Evolutionary conservation across 768 basidiomycete genomes (phyloP).

Genomic region (Boletus vinaceobasis): DNA sequence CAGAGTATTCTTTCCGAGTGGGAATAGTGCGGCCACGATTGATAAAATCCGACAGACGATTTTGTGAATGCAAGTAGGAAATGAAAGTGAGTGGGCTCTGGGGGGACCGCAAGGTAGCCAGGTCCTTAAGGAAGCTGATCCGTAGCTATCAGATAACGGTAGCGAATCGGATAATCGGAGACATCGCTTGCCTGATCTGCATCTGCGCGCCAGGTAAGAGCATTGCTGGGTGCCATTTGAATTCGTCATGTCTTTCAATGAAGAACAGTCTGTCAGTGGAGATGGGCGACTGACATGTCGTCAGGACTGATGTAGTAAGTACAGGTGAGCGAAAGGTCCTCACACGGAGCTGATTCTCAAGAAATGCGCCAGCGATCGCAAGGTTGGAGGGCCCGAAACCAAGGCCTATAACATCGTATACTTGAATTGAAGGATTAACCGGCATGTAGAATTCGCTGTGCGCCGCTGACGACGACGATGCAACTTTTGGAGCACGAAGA

Average conservation of each 20-base stretch:
- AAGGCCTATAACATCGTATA: conserved; percentile 46
- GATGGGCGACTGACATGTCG: conserved; percentile 5
- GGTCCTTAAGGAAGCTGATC: conserved; percentile 49
- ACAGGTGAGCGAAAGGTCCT: conserved; percentile 3
- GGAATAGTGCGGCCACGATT: conserved; percentile 51
- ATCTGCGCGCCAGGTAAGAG: conserved; percentile 48
- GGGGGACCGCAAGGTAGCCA: conserved; percentile 51
- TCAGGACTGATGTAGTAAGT: not conserved
- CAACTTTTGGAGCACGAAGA: not conserved
- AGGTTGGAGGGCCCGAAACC: conserved; percentile 55
- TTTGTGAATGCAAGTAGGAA: conserved; percentile 48
- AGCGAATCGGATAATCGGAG: not conserved
- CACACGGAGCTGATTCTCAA: conserved; percentile 35
- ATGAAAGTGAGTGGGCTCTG: conserved; percentile 51
- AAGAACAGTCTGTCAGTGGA: conserved; percentile 38
- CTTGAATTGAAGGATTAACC: not conserved
- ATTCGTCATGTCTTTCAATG: conserved; percentile 45
- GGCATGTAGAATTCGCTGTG: conserved; percentile 5
- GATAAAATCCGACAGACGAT: conserved; percentile 49
- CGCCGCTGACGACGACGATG: not conserved
- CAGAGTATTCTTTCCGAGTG: conserved; percentile 50
- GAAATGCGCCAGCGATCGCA: conserved; percentile 46
- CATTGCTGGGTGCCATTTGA: conserved; percentile 58
- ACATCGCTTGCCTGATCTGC: conserved; percentile 45
- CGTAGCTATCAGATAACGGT: conserved; percentile 3